These are phyloP conservation scores for Zalaria sp. DNA, from an alignment of 2,329 filamentous ascomycete genomes.

Conservation along the genomic window DNA sequence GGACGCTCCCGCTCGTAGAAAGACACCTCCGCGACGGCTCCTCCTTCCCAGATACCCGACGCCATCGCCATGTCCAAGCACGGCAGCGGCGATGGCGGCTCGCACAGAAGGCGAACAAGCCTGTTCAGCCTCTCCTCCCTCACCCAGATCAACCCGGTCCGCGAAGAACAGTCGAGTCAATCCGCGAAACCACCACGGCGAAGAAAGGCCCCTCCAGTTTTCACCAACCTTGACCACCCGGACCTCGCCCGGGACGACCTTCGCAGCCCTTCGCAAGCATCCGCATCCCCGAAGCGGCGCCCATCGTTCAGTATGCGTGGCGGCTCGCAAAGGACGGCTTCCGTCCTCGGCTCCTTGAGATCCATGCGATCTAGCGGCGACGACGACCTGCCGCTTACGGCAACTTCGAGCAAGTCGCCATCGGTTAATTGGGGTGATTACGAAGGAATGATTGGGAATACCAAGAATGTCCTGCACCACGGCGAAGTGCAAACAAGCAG, in stretches of 20 bases:
- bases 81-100: slow-evolving; percentile 6
- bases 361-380: slow-evolving; percentile 38
- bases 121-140: slow-evolving; percentile 18
- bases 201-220: slow-evolving; percentile 8
- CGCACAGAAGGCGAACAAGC: slow-evolving; percentile 14
- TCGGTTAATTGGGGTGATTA: slow-evolving; percentile 29
- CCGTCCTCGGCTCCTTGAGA: slow-evolving; percentile 45
- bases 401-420: slow-evolving; percentile 36
- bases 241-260: slow-evolving; percentile 10
- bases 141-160: slow-evolving; percentile 12
- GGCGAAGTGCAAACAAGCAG: slow-evolving; percentile 58
- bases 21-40: no score
- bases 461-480: slow-evolving; percentile 43
- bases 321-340: slow-evolving; percentile 24
- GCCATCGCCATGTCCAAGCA: neutral
- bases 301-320: slow-evolving; percentile 14
- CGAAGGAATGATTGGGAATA: slow-evolving; percentile 10
- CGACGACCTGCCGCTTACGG: slow-evolving; percentile 34
- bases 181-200: slow-evolving; percentile 13
- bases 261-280: slow-evolving; percentile 8
- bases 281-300: slow-evolving; percentile 9
- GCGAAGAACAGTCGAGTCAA: slow-evolving; percentile 7
- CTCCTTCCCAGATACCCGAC: no score
- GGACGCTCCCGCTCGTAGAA: no score
- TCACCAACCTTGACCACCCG: slow-evolving; percentile 11